phyloP scores from a whole-genome alignment of 2,329 filamentous ascomycete species.

The Venturiaceae sp. region DNA sequence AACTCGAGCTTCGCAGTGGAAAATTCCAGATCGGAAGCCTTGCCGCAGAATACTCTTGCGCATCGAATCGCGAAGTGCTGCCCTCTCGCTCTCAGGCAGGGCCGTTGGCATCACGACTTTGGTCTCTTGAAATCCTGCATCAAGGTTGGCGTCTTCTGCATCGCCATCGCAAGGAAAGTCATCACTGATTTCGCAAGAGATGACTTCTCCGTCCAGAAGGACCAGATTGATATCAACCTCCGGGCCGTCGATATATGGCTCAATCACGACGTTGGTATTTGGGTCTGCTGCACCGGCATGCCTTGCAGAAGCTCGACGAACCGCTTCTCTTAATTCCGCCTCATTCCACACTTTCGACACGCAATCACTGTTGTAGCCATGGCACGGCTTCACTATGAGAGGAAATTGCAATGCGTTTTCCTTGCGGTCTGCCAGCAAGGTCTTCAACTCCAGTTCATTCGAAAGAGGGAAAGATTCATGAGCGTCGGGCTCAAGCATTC shows the following conservation, averaged over 20 bases:
- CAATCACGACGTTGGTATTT: slow-evolving; percentile 15
- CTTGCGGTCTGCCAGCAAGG: neutral
- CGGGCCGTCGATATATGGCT: slow-evolving; percentile 30
- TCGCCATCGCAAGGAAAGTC: slow-evolving; percentile 27
- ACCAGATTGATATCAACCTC: slow-evolving; percentile 34
- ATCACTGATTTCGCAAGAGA: slow-evolving; percentile 31
- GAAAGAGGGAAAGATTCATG: neutral
- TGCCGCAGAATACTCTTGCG: slow-evolving; percentile 13
- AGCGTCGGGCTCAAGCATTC: neutral
- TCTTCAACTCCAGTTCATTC: neutral
- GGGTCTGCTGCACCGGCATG: neutral
- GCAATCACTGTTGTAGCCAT: slow-evolving; percentile 21
- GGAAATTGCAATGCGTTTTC: slow-evolving; percentile 15
- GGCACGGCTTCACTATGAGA: slow-evolving; percentile 26
- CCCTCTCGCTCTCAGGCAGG: slow-evolving; percentile 14
- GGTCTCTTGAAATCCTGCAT: slow-evolving; percentile 13
- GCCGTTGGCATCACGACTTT: slow-evolving; percentile 13
- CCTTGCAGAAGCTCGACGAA: slow-evolving; percentile 8
- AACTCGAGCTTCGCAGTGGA: slow-evolving; percentile 20
- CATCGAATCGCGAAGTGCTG: slow-evolving; percentile 11
- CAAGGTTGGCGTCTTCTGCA: neutral
- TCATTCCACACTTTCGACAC: slow-evolving; percentile 20
- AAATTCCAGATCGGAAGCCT: slow-evolving; percentile 18
- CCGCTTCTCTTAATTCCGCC: slow-evolving; percentile 13
- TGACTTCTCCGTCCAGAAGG: slow-evolving; percentile 26